Evolutionary conservation across 345 rosid species (phyloP).

Genomic region (Arabidopsis suecica): DNA sequence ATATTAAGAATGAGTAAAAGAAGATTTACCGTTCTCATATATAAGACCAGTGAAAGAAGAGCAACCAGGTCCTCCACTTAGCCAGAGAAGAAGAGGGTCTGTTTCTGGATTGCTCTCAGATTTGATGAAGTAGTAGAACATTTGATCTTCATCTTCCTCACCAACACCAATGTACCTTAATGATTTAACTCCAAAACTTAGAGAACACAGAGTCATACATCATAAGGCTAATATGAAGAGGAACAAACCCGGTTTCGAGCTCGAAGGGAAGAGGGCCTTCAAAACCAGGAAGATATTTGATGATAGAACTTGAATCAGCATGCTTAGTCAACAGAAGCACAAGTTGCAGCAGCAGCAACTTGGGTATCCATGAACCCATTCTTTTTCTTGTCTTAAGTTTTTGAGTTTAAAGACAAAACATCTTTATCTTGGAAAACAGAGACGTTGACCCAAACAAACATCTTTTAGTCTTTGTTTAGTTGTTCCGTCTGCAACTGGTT

Average conservation of each 20-base stretch:
- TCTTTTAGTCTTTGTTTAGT: not conserved
- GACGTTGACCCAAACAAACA: not conserved
- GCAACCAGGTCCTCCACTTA: constrained; percentile 53
- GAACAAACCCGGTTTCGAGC: no score
- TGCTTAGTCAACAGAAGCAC: not conserved
- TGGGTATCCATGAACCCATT: constrained; percentile 21
- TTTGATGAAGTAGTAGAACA: constrained; percentile 46
- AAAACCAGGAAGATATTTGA: constrained; percentile 5
- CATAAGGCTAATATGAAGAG: no score
- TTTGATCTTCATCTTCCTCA: constrained; percentile 37
- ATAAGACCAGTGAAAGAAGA: constrained; percentile 42
- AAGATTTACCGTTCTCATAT: constrained; percentile 36
- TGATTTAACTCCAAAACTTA: constrained; percentile 40
- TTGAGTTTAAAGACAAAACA: not conserved
- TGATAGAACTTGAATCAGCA: constrained; percentile 31
- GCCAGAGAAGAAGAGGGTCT: constrained; percentile 41
- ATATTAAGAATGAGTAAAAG: not conserved
- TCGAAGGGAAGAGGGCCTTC: no score
- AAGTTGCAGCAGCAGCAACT: constrained; percentile 12
- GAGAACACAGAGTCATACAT: no score
- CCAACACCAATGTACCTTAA: constrained; percentile 46
- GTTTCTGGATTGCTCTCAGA: constrained; percentile 43
- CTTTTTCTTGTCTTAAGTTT: not conserved
- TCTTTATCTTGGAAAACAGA: not conserved
- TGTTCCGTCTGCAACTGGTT: not conserved